Evolutionary conservation across 108 stramenopile genomes (phyloP), one percentile per base, ranked within the genome.

Genomic region (Cyclotella sp.): DNA sequence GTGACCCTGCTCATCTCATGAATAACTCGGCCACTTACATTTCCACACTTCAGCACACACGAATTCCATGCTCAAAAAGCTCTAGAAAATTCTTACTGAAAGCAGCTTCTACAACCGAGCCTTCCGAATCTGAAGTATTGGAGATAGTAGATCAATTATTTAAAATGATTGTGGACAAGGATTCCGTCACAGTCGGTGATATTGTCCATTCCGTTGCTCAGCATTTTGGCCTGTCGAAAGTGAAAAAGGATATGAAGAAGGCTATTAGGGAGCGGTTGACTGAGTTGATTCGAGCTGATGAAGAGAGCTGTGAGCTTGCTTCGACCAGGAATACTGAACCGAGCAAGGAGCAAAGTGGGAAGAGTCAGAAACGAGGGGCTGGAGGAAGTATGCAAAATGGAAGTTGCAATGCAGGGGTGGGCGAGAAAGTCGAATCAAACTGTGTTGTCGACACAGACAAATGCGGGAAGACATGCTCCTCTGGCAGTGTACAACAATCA

Each of bases 161-260:
- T 83, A 18, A 40, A 40, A 57, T 67, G 60, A 61, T 61, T 26
- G 73, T 64, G 19, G 82, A 83, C 26, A 74, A 55, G 11, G 74
- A 79, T 47, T 44, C 78, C 22, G 78, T 83, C 29, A 83, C 85
- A 18, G 72, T 85, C 15, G 78, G 82, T 16, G 67, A 79, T 44
- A 70, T 85, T 62, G 30, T 68, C 6, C 52, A 58, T 28, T 63
- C 66, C 0, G 67, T 85, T 18, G 81, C 73, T 12, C 30, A 7
- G 45, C 69, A 78, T 62, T 83, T 83, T 29, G 60, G 67, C 21
- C 24, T 68, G 27, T 27, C 65, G 43, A 72, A 66, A 47, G 61
- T 85, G 16, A 44, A 70, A n/a, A 83, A 83, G 60, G 42, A 28
- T 11, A 78, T 26, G 57, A 70, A 82, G 55, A 78, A 79, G 53